Evolutionary conservation across 106 monocot species (phyloP).

Genomic region (Dendrobium nobile): DNA sequence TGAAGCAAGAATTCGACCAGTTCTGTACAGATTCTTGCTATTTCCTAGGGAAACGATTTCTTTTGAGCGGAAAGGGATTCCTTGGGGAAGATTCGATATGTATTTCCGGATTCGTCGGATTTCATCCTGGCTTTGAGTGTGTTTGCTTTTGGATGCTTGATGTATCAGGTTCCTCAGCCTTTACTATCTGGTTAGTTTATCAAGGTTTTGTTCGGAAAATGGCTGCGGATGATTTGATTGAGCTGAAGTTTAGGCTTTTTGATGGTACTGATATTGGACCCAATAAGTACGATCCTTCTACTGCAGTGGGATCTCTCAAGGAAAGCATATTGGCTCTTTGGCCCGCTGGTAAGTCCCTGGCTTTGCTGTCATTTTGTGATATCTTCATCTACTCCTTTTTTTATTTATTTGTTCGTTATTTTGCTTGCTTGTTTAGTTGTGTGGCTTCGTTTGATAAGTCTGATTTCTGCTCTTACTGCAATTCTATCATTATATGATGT

Average conservation of each 20-base stretch:
- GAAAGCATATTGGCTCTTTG: conserved; percentile 23
- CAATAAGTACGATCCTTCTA: conserved; percentile 17
- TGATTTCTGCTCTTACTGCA: neutral
- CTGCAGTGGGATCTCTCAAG: conserved; percentile 21
- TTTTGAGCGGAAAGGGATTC: neutral
- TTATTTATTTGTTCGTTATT: neutral
- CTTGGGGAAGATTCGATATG: neutral
- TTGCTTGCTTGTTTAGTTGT: neutral
- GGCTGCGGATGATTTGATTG: conserved; percentile 18
- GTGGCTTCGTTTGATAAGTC: neutral
- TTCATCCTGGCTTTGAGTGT: neutral
- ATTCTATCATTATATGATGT: neutral
- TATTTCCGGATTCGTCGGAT: neutral
- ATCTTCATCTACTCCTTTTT: neutral
- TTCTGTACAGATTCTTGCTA: neutral
- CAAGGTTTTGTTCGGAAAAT: neutral
- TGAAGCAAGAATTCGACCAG: neutral
- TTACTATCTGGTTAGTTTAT: neutral
- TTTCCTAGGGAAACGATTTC: neutral
- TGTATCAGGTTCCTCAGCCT: neutral
- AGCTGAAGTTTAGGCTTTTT: conserved; percentile 25
- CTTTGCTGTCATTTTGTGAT: neutral
- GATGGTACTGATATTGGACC: conserved; percentile 28
- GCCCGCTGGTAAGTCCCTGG: conserved; percentile 14
- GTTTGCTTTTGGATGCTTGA: neutral